These are phyloP conservation scores for Picochlorum costavermella DNA, from an alignment of 139 green algal species.

Conservation along the genomic window DNA sequence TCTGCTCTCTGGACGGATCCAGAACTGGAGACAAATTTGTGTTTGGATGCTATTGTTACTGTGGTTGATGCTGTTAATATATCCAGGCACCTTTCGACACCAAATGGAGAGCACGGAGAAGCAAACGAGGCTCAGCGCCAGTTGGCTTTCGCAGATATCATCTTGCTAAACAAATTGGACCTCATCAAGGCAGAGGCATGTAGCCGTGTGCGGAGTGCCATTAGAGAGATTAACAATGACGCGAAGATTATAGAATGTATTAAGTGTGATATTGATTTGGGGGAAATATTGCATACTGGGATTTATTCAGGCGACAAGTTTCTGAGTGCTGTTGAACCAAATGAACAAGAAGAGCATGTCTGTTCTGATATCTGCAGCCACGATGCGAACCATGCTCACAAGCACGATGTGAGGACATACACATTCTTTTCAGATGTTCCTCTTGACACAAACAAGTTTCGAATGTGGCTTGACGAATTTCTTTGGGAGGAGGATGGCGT, in stretches of 20 bases:
- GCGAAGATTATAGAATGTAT: conserved; percentile 51
- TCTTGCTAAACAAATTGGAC: conserved; percentile 87
- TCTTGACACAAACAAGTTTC: conserved; percentile 30
- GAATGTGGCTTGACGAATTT: conserved; percentile 47
- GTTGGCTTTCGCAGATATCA: conserved; percentile 74
- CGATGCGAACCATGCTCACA: conserved; percentile 15
- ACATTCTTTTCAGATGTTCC: conserved; percentile 17
- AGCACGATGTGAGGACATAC: conserved; percentile 26
- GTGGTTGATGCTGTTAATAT: conserved; percentile 78
- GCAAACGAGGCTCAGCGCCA: conserved; percentile 79
- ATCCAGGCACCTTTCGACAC: conserved; percentile 47
- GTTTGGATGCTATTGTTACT: conserved; percentile 76
- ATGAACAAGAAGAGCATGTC: background rate
- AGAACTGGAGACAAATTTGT: conserved; percentile 64
- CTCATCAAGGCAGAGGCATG: conserved; percentile 44
- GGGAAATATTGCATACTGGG: conserved; percentile 49
- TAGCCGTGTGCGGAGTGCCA: conserved; percentile 22
- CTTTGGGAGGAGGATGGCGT: conserved; percentile 43
- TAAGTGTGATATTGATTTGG: conserved; percentile 53
- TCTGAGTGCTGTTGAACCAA: background rate
- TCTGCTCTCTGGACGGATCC: conserved; percentile 78
- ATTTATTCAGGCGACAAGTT: conserved; percentile 15
- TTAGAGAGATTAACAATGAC: conserved; percentile 59
- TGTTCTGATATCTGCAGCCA: background rate
- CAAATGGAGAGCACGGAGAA: conserved; percentile 7